Percentiles rank a stretch among this genome's conserved stretches.
These are phyloP conservation scores for Pseudotulostoma volvatum DNA, from an alignment of 495 filamentous ascomycete genomes.

Conservation along the genomic window DNA sequence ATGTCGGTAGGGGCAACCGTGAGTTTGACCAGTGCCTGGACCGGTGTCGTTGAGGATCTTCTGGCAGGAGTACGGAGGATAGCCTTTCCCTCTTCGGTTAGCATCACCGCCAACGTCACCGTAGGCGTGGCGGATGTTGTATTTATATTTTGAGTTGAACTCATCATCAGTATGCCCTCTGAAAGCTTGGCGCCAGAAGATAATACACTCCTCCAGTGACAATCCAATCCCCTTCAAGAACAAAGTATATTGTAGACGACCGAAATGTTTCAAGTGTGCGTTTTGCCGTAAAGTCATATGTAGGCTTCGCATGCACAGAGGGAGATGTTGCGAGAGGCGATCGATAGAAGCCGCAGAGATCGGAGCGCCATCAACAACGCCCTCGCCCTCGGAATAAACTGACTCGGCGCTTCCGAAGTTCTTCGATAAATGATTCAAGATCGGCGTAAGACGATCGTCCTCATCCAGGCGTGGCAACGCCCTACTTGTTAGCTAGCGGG, in stretches of 20 bases:
- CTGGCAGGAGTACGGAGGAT: slow-evolving; percentile 82
- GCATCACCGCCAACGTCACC: slow-evolving; percentile 90
- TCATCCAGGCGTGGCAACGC: slow-evolving; percentile 88
- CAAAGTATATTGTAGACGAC: slow-evolving; percentile 85
- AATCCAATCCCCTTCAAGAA: slow-evolving; percentile 97
- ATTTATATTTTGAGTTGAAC: slow-evolving; percentile 91
- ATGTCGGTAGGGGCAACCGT: slow-evolving; percentile 93
- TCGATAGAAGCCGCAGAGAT: slow-evolving; percentile 72
- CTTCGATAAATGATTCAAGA: slow-evolving; percentile 79
- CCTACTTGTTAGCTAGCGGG: slow-evolving; percentile 56
- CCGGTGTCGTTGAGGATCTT: slow-evolving; percentile 79
- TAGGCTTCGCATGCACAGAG: slow-evolving; percentile 83
- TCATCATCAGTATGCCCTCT: slow-evolving; percentile 71
- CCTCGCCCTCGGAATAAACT: slow-evolving; percentile 45
- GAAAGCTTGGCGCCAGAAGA: slow-evolving; percentile 86
- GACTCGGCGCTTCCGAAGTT: slow-evolving; percentile 86
- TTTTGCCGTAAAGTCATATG: slow-evolving; percentile 72
- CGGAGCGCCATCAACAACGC: slow-evolving; percentile 43
- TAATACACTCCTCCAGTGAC: slow-evolving; percentile 75
- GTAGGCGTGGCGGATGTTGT: slow-evolving; percentile 88
- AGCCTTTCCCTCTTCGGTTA: slow-evolving; percentile 68
- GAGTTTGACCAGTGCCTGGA: slow-evolving; percentile 67
- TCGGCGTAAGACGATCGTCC: slow-evolving; percentile 87
- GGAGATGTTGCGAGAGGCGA: slow-evolving; percentile 70
- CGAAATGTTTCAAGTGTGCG: slow-evolving; percentile 81